These are phyloP conservation scores for Leccinum imitatum DNA, from an alignment of 768 basidiomycete species.

Conservation along the genomic window DNA sequence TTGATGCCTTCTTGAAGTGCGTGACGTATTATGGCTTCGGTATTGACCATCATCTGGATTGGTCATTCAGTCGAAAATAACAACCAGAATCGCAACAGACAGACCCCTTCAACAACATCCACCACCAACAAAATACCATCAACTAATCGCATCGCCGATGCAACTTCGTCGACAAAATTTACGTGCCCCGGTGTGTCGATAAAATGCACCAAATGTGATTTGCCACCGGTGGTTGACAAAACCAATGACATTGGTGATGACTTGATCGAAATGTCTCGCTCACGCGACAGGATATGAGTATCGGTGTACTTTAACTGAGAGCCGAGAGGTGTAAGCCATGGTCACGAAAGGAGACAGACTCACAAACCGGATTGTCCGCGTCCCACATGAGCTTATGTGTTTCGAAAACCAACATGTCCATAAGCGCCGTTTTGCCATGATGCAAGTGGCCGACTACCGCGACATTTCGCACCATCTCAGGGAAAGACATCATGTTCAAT, in stretches of 20 bases:
- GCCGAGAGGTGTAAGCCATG: conserved; percentile 21
- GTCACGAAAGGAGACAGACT: conserved; percentile 11
- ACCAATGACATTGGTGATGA: conserved; percentile 96
- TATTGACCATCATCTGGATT: conserved; percentile 83
- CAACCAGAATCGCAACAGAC: conserved; percentile 27
- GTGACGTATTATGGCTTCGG: conserved; percentile 85
- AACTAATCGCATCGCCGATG: conserved; percentile 77
- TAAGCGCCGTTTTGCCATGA: conserved; percentile 93
- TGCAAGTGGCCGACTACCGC: conserved; percentile 96
- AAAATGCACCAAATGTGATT: conserved; percentile 90
- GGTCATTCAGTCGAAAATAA: conserved; percentile 13
- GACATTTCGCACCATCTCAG: conserved; percentile 94
- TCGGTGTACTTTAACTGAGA: conserved; percentile 91
- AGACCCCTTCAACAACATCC: conserved; percentile 96
- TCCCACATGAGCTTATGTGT: conserved; percentile 96
- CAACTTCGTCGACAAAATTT: conserved; percentile 98
- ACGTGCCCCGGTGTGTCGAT: conserved; percentile 98
- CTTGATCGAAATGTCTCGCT: conserved; percentile 92
- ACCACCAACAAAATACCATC: conserved; percentile 95
- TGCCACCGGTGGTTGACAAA: conserved; percentile 79
- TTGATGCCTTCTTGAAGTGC: conserved; percentile 86
- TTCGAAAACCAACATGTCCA: conserved; percentile 98
- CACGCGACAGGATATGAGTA: conserved; percentile 85
- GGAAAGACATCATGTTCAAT: conserved; percentile 86
- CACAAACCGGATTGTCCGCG: conserved; percentile 79